These are phyloP conservation scores for Bruguiera gymnorhiza DNA, from an alignment of 345 rosid species.

Conservation along the genomic window DNA sequence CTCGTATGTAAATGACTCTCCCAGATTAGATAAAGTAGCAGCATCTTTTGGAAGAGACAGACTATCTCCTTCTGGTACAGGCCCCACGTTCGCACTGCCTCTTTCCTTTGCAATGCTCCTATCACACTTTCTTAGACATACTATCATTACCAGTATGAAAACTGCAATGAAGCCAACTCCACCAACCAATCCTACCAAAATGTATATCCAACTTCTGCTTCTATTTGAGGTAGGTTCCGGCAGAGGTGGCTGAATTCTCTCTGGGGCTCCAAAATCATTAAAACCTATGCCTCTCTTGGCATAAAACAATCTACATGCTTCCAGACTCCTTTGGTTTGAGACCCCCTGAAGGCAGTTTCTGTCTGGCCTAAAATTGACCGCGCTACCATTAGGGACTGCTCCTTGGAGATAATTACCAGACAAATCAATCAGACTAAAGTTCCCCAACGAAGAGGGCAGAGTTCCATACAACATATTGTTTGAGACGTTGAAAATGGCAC, in stretches of 20 bases:
- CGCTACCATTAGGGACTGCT: conserved; percentile 5
- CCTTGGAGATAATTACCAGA: conserved; percentile 34
- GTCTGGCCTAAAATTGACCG: conserved; percentile 5
- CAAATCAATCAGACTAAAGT: conserved; percentile 14
- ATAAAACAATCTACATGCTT: conserved; percentile 22
- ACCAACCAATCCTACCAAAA: conserved; percentile 24
- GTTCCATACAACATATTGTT: conserved; percentile 28
- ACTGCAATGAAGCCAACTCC: conserved; percentile 27
- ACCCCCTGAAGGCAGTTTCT: conserved; percentile 23
- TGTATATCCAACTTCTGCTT: conserved; percentile 25
- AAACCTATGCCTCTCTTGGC: conserved; percentile 19
- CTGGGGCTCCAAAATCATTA: conserved; percentile 6
- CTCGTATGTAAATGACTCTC: conserved; percentile 26
- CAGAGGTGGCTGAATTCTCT: conserved; percentile 4
- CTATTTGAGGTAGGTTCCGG: neutral
- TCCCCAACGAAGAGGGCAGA: conserved; percentile 7
- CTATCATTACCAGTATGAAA: conserved; percentile 35
- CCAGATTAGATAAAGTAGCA: neutral
- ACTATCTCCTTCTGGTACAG: conserved; percentile 50
- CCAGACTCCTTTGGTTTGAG: conserved; percentile 19
- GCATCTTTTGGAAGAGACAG: conserved; percentile 18
- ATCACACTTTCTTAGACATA: conserved; percentile 32
- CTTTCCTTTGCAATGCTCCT: conserved; percentile 33
- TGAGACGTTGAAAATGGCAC: conserved; percentile 22
- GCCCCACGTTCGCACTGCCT: conserved; percentile 49